Conservation (phyloP, 129 eudicot species). For the Erigeron canadensis region DNA sequence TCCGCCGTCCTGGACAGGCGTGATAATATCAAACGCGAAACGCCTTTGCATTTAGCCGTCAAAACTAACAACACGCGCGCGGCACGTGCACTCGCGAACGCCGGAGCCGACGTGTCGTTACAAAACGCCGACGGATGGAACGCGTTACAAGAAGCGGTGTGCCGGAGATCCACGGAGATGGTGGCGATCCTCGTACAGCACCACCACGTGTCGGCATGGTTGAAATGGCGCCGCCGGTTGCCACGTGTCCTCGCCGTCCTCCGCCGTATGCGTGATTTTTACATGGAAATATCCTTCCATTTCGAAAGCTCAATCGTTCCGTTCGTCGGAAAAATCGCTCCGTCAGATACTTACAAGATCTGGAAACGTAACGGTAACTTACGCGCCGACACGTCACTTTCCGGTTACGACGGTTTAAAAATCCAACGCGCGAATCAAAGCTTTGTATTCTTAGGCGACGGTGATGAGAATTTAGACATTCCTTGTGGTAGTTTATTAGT, state of each 20-base stretch:
- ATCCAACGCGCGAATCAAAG: slow-evolving; percentile 95
- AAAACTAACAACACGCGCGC: slow-evolving; percentile 69
- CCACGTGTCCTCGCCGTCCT: slow-evolving; percentile 70
- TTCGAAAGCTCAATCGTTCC: slow-evolving; percentile 93
- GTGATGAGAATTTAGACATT: slow-evolving; percentile 37
- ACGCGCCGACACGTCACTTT: slow-evolving; percentile 88
- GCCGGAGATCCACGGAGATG: slow-evolving; percentile 58
- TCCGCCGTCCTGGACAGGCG: slow-evolving; percentile 72
- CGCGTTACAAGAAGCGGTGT: slow-evolving; percentile 81
- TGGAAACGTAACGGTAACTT: slow-evolving; percentile 91
- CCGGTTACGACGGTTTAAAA: slow-evolving; percentile 94
- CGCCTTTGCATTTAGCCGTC: slow-evolving; percentile 86
- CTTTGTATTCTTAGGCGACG: slow-evolving; percentile 87
- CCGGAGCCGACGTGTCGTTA: slow-evolving; percentile 87
- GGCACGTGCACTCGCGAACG: slow-evolving; percentile 54
- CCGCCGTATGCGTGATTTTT: slow-evolving; percentile 85
- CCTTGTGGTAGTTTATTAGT: slow-evolving; percentile 71
- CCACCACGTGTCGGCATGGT: slow-evolving; percentile 83
- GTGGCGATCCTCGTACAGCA: slow-evolving; percentile 61
- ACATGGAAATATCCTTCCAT: slow-evolving; percentile 87
- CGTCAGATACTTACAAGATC: slow-evolving; percentile 90
- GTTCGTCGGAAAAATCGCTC: slow-evolving; percentile 87
- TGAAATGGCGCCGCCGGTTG: slow-evolving; percentile 89
- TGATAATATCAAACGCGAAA: slow-evolving; percentile 64
- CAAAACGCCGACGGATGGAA: slow-evolving; percentile 97